phyloP scores from a whole-genome alignment of 2,329 filamentous ascomycete species.

The Colletotrichum sp. region DNA sequence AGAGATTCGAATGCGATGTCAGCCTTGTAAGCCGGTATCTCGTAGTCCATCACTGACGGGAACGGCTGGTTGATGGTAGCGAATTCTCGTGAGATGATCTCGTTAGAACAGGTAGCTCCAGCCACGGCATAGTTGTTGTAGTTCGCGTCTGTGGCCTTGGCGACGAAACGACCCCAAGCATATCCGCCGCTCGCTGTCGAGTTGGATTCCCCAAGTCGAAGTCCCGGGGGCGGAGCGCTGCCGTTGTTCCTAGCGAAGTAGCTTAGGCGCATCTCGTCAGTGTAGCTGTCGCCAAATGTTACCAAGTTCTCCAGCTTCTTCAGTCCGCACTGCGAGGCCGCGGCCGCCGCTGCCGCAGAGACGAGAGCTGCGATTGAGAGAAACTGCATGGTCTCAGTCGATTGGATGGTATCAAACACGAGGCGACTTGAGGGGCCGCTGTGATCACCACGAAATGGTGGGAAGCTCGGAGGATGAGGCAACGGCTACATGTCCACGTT shows the following conservation, averaged over 20 bases:
- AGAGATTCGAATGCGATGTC: slow-evolving; percentile 49
- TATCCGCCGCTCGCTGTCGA: slow-evolving; percentile 68
- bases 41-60: slow-evolving; percentile 67
- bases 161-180: slow-evolving; percentile 72
- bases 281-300: slow-evolving; percentile 78
- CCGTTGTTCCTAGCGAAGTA: slow-evolving; percentile 68
- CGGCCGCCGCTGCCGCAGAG: slow-evolving; percentile 8
- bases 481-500: neutral
- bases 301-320: slow-evolving; percentile 66
- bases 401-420: neutral
- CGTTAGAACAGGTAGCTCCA: slow-evolving; percentile 76
- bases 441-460: neutral
- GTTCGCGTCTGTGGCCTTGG: slow-evolving; percentile 59
- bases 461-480: neutral
- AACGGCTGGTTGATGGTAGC: slow-evolving; percentile 56
- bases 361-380: neutral
- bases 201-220: slow-evolving; percentile 48
- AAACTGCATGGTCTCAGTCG: neutral
- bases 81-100: slow-evolving; percentile 63
- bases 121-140: slow-evolving; percentile 74
- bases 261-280: slow-evolving; percentile 70
- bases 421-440: neutral
- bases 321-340: slow-evolving; percentile 28
- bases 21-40: slow-evolving; percentile 61
- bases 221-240: slow-evolving; percentile 65